Base-by-base conservation (phyloP, 352 stramenopile species). In the Blastocystis sp. region DNA sequence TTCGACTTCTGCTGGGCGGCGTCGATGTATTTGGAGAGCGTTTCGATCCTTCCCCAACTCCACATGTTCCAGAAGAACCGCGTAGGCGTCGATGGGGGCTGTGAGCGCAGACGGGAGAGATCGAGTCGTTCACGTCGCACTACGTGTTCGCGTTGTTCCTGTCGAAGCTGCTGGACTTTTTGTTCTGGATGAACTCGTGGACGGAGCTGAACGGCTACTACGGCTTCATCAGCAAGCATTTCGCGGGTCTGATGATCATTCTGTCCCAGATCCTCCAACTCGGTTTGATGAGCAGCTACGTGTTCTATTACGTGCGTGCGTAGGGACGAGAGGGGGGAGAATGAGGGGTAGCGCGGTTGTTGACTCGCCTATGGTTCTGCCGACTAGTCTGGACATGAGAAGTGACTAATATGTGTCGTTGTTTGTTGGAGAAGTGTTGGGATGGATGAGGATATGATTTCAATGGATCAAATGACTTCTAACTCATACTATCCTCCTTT, bases 181-280 rank as follows among this genome's bases (percentile, higher is more conserved):
- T 97, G 72, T 98, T 98, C 89, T 98, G 95, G 96, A 93, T 97
- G 87, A 97, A 94, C 88, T 97, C 93, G 87, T 98, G 97, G 90
- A 93, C 97, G 86, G 96, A 98, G 90, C 90, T 98, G 8, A 92
- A 93, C 38, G 95, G 95, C 87, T 67, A 46, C 4, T 69, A 69
- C 32, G 59, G 59, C 1, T 84, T 69, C 54, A 73, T 84, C 54
- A 73, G 54, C 59, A 49, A 29, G 4, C 73, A 84, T 36, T 84
- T 84, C 32, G 73, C 73, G 6, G 73, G 73, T 40, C 24, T 73
- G 3, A 40, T 48, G 21, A 73, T 84, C 49, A 73, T 84, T 63
- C 93, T 98, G 67, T 94, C 93, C 21, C 92, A 98, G 36, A 95
- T 98, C 89, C 93, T 96, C 24, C 96, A 98, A 89, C 97, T 98